A percentile compares a stretch with the other conserved stretches of the same genome.
phyloP scores from a whole-genome alignment of 495 filamentous ascomycete species.

The Hyphodiscus hymeniophilus region DNA sequence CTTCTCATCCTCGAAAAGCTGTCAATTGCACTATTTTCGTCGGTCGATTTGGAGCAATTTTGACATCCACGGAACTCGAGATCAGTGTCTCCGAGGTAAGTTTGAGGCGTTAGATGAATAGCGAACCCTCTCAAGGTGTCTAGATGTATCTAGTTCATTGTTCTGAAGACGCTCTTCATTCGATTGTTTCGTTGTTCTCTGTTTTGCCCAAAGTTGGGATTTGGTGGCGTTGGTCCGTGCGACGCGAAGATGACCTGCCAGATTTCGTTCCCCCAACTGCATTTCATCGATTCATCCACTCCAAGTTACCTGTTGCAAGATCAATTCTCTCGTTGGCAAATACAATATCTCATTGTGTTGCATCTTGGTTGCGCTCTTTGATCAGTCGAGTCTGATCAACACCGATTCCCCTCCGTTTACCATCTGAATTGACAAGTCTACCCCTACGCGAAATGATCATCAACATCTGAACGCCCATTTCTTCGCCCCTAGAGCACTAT shows the following conservation, averaged over 20 bases:
- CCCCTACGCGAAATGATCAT: conserved; percentile 15
- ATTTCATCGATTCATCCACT: not conserved
- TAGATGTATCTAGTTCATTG: not conserved
- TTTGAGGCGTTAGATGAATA: not conserved
- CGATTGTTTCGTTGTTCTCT: not conserved
- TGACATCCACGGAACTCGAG: not conserved
- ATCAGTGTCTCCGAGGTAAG: not conserved
- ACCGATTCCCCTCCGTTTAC: not conserved
- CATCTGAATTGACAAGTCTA: not conserved
- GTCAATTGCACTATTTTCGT: not conserved
- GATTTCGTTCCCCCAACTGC: not conserved
- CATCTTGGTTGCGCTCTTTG: not conserved
- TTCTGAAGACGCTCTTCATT: not conserved
- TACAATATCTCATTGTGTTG: not conserved
- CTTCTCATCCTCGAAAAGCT: conserved; percentile 2
- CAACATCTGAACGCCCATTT: conserved; percentile 9
- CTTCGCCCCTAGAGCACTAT: not conserved
- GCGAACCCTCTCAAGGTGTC: not conserved
- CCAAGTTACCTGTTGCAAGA: too few relatives aligned
- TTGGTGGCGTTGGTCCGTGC: not conserved
- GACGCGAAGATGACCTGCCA: not conserved
- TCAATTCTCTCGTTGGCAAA: not conserved
- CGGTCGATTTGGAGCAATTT: not conserved
- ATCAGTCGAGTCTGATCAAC: not conserved
- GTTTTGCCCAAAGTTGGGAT: not conserved